phyloP scores from a whole-genome alignment of 371 early-diverging fungal species.

The Smittium mucronatum region DNA sequence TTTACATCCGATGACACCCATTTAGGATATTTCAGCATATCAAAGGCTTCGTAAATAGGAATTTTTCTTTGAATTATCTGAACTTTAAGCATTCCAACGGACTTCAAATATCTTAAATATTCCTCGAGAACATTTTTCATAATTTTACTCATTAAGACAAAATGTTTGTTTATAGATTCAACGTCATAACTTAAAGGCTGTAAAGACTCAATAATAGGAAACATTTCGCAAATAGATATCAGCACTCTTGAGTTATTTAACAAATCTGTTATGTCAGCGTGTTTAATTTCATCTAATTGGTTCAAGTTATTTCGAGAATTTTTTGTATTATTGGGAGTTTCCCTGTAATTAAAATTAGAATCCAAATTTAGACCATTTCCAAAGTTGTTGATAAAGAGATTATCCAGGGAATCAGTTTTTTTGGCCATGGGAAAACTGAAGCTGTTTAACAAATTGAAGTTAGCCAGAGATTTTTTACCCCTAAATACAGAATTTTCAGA shows the following conservation, averaged over 20 bases:
- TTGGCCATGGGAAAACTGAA: too few species aligned
- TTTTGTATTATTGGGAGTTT: too few species aligned
- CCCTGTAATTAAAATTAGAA: too few species aligned
- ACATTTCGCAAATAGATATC: neutral
- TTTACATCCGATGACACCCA: too few species aligned
- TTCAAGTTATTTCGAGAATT: too few species aligned
- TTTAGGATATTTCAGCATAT: neutral
- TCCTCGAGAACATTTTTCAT: slow-evolving; percentile 5
- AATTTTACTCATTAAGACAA: neutral
- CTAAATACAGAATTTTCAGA: too few species aligned
- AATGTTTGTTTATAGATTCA: slow-evolving; percentile 2
- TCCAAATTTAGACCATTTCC: too few species aligned
- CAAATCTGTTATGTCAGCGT: neutral
- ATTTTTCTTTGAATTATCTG: slow-evolving; percentile 1
- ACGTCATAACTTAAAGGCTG: slow-evolving; percentile 1
- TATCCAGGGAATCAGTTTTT: too few species aligned
- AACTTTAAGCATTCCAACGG: slow-evolving; percentile 4
- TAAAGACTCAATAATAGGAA: neutral
- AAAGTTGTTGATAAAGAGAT: too few species aligned
- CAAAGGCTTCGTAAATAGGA: neutral
- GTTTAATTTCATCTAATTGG: neutral
- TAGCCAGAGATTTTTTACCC: too few species aligned
- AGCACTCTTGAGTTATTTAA: slow-evolving; percentile 6
- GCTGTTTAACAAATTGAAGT: too few species aligned
- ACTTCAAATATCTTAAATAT: slow-evolving; percentile 6